A percentile compares a stretch with the other conserved stretches of the same genome.
Conservation (phyloP, 2,329 filamentous ascomycete genomes). For the Diplodia corticola region DNA sequence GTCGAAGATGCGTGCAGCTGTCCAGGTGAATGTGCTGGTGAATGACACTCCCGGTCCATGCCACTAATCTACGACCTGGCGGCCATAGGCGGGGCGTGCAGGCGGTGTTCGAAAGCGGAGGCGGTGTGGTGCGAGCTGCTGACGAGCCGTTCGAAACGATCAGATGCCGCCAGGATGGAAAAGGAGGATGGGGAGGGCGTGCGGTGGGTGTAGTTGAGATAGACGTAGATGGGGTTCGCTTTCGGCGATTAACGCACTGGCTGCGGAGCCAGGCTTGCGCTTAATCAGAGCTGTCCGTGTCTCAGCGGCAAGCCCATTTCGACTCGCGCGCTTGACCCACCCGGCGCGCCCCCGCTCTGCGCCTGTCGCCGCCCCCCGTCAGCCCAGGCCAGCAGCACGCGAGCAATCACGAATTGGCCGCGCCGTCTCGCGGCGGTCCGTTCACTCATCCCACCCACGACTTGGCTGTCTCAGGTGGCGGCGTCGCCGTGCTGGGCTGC, state of each 20-base stretch:
- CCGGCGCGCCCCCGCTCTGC: slow-evolving; percentile 1
- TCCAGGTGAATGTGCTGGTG: slow-evolving; percentile 22
- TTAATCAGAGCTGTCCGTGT: slow-evolving; percentile 14
- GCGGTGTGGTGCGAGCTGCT: slow-evolving; percentile 14
- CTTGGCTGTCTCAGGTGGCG: neutral
- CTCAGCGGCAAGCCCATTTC: slow-evolving; percentile 1
- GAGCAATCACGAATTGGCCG: neutral
- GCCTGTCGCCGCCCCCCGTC: neutral
- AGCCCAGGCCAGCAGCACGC: neutral
- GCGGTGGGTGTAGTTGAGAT: slow-evolving; percentile 14
- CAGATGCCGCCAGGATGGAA: slow-evolving; percentile 12
- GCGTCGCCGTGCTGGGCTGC: neutral
- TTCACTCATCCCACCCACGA: neutral
- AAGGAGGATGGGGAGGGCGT: slow-evolving; percentile 19
- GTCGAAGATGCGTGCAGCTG: slow-evolving; percentile 26
- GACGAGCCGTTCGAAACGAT: neutral
- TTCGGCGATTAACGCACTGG: slow-evolving; percentile 18
- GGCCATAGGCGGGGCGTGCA: slow-evolving; percentile 43
- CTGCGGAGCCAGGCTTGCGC: neutral
- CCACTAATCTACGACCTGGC: slow-evolving; percentile 28
- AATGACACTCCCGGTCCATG: slow-evolving; percentile 33
- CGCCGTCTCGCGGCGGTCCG: neutral
- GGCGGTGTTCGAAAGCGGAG: slow-evolving; percentile 27
- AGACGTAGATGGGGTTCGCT: slow-evolving; percentile 22
- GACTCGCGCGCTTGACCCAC: neutral